These are phyloP conservation scores for Cryptococcus jaspeensis DNA, from an alignment of 1,284 basidiomycete species.

Conservation along the genomic window DNA sequence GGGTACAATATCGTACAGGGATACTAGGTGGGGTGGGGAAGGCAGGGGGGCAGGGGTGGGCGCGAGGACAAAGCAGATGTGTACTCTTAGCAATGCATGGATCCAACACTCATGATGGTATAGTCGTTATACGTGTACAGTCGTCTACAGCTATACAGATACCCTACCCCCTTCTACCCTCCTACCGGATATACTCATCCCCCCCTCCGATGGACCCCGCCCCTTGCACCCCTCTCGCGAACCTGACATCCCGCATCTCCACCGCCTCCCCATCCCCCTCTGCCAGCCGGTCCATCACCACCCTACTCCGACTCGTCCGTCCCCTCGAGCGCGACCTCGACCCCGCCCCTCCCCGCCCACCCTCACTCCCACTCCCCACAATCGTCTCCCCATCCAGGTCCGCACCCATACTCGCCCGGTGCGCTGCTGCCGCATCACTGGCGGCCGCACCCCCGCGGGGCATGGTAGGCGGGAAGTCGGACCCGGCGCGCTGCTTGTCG, in stretches of 20 bases:
- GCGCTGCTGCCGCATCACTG: neutral
- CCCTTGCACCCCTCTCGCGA: too few species aligned
- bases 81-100: too few species aligned
- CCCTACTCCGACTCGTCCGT: neutral
- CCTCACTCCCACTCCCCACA: neutral
- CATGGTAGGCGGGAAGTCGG: constrained; percentile 14
- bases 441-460: constrained; percentile 13
- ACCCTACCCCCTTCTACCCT: too few species aligned
- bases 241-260: neutral
- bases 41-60: too few species aligned
- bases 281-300: neutral
- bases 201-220: too few species aligned
- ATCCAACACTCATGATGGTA: too few species aligned
- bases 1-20: constrained; percentile 5
- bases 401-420: neutral
- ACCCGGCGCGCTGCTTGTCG: neutral
- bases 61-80: too few species aligned
- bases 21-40: neutral
- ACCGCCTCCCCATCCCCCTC: neutral
- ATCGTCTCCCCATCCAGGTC: constrained; percentile 1
- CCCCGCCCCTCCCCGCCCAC: too few species aligned
- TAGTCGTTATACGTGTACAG: too few species aligned
- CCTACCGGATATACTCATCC: too few species aligned
- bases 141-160: too few species aligned
- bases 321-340: constrained; percentile 2